A percentile compares a stretch with the other conserved stretches of the same genome.
Conservation (phyloP, 495 filamentous ascomycete genomes). For the Neurospora cerealis region DNA sequence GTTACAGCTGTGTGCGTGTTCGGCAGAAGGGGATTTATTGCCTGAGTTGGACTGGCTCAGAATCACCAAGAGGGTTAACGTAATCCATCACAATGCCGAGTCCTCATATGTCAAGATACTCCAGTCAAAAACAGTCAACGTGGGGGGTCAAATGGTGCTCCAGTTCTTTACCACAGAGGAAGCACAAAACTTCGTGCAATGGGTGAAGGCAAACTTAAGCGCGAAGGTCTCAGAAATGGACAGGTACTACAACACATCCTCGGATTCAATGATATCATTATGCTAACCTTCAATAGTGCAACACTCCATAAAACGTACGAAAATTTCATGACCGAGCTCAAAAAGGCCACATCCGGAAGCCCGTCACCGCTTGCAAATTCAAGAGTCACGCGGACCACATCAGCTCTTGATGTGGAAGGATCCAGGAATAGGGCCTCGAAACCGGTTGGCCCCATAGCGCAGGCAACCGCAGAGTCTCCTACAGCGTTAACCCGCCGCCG, state of each 20-base stretch:
- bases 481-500: background rate
- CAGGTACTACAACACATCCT: background rate
- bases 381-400: background rate
- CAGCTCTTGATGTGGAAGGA: background rate
- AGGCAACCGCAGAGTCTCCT: background rate
- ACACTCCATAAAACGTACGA: background rate
- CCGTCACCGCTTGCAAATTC: background rate
- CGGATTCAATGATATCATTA: background rate
- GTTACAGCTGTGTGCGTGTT: conserved; percentile 12
- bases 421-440: background rate
- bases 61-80: conserved; percentile 4
- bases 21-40: background rate
- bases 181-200: background rate
- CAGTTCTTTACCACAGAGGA: background rate
- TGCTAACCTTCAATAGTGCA: background rate
- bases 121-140: background rate
- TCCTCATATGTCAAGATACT: background rate
- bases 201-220: background rate
- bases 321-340: background rate
- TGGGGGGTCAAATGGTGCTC: background rate
- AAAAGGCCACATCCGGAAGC: background rate
- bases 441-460: background rate
- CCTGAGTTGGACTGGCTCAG: conserved; percentile 12
- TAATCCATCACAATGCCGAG: background rate
- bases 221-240: background rate